Conservation (phyloP, 352 stramenopile species). For the Discostella stelligera region DNA sequence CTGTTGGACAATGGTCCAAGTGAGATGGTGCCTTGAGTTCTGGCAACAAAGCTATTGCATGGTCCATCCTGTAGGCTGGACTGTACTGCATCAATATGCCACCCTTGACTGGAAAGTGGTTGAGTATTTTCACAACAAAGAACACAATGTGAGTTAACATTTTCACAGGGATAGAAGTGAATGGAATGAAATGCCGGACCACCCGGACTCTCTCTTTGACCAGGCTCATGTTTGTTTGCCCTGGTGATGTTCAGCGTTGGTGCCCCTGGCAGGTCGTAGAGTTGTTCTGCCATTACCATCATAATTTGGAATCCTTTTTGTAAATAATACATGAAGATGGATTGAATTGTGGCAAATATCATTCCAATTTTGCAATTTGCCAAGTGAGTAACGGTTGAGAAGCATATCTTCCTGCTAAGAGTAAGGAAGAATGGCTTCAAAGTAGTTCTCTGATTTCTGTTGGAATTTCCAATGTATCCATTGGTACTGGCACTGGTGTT, state of each 20-base stretch:
- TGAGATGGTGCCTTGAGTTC: no score
- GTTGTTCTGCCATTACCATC: background rate
- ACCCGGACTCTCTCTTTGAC: background rate
- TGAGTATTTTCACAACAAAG: no score
- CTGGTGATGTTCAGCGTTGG: background rate
- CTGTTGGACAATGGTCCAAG: background rate
- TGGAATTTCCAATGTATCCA: no score
- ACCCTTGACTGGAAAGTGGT: no score
- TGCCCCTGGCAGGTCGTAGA: background rate
- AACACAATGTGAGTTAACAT: no score
- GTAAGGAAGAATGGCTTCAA: background rate
- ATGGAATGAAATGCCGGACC: background rate
- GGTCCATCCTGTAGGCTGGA: background rate
- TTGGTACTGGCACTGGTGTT: no score
- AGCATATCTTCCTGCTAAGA: constrained; percentile 3
- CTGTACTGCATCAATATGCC: no score
- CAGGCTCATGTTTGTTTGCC: background rate
- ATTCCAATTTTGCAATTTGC: background rate
- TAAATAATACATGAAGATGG: no score
- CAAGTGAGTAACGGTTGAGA: background rate
- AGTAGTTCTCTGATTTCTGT: no score
- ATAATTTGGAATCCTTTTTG: background rate
- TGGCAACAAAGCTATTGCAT: background rate
- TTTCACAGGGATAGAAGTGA: no score
- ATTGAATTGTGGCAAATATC: background rate